Percentiles rank a stretch among this genome's conserved stretches.
Evolutionary conservation across 2,329 filamentous ascomycete species (phyloP).

Genomic region (Ceratocystis diversiconidia): DNA sequence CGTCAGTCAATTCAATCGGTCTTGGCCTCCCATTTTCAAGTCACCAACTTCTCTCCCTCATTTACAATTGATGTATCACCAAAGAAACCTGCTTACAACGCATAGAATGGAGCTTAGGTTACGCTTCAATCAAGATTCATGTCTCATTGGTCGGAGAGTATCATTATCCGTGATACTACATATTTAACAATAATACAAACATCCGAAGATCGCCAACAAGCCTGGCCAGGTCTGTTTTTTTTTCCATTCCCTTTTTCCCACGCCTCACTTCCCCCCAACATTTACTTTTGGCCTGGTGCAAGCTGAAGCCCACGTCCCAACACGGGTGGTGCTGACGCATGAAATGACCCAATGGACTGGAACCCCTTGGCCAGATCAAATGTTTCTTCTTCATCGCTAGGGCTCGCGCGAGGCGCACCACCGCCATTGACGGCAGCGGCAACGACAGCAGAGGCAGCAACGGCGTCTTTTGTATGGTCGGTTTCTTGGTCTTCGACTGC

Average conservation of each 20-base stretch:
- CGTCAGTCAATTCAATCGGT: neutral
- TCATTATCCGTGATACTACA: too few relatives aligned
- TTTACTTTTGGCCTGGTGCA: neutral
- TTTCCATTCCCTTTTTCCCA: neutral
- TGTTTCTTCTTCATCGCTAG: conserved; percentile 32
- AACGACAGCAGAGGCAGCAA: conserved; percentile 17
- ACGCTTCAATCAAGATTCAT: too few relatives aligned
- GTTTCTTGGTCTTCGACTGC: conserved; percentile 25
- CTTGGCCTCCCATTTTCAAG: neutral
- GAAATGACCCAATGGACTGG: conserved; percentile 50
- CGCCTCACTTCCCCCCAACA: neutral
- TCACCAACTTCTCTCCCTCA: neutral
- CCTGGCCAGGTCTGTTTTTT: neutral
- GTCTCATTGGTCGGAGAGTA: too few relatives aligned
- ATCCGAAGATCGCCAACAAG: too few relatives aligned
- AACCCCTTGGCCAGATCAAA: conserved; percentile 51
- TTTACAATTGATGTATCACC: too few relatives aligned
- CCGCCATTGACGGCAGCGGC: conserved; percentile 17
- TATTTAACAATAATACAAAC: too few relatives aligned
- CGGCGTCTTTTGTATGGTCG: conserved; percentile 19
- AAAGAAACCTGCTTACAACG: too few relatives aligned
- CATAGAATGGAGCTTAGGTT: too few relatives aligned
- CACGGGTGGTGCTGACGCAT: conserved; percentile 31
- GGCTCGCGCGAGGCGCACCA: neutral
- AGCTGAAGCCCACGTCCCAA: conserved; percentile 29